phyloP scores from a whole-genome alignment of 352 stramenopile genomes.

The Phytophthora idaei region DNA sequence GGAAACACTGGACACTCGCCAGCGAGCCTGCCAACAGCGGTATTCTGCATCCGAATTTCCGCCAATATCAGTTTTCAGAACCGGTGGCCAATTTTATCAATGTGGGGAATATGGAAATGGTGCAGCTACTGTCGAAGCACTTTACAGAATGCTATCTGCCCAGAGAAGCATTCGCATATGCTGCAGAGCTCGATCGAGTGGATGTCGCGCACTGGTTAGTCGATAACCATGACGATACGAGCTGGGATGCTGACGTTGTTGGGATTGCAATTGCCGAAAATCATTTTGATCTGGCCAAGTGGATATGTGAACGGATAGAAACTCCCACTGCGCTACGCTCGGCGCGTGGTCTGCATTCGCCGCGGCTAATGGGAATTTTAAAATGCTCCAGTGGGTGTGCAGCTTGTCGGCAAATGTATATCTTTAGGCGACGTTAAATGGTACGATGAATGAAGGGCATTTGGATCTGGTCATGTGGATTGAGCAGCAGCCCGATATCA shows the following conservation, averaged over 20 bases:
- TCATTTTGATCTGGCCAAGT: slow-evolving; percentile 22
- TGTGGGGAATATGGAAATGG: not conserved
- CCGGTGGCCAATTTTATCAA: not conserved
- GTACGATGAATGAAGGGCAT: slow-evolving; percentile 12
- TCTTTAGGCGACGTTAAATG: not conserved
- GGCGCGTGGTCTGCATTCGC: not conserved
- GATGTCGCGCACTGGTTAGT: slow-evolving; percentile 21
- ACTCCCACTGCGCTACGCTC: not conserved
- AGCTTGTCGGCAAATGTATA: slow-evolving; percentile 6
- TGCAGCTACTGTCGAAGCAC: not conserved
- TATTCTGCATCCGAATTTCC: too few relatives aligned
- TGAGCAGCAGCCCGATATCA: not conserved
- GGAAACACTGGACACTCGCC: too few relatives aligned
- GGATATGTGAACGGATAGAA: not conserved
- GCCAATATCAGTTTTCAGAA: too few relatives aligned
- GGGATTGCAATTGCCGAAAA: slow-evolving; percentile 4
- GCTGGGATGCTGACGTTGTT: slow-evolving; percentile 8
- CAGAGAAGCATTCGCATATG: not conserved
- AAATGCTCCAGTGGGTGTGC: slow-evolving; percentile 25
- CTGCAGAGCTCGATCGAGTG: not conserved
- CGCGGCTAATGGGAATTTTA: slow-evolving; percentile 3
- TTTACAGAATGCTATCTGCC: not conserved
- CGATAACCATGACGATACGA: slow-evolving; percentile 2
- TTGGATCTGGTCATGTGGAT: slow-evolving; percentile 24
- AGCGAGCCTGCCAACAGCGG: too few relatives aligned